Evolutionary conservation across 1,139 yeast species (phyloP), one percentile per base, ranked within the genome.

Genomic region (Blastobotrys proliferans): DNA sequence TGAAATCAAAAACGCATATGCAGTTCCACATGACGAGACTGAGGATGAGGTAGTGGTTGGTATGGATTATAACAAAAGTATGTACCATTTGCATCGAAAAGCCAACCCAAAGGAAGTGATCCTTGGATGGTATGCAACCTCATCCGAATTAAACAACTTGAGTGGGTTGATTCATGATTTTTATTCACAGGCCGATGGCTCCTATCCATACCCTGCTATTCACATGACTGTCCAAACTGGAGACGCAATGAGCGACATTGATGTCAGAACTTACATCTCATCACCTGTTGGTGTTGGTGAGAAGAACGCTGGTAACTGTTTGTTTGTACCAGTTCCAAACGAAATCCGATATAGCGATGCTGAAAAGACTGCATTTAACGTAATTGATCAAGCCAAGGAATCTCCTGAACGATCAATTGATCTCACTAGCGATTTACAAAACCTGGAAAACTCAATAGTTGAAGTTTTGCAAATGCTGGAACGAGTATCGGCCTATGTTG

Each of bases 41-140:
- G 90, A 84, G 27, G 85, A 84, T 35, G 76, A 74, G 54, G 77
- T 83, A 51, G 77, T 81, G 53, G 82, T 86, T 52, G 90, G 81
- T 57, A 80, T 86, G 53, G 92, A 83, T 58, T 81, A 79, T 58
- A 85, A 83, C 69, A 80, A 81, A 61, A 67, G 79, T 31, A 76
- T 84, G 66, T 83, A 73, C 64, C 82, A 79, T 56, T 70, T 87
- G 59, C 81, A 84, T 66, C 83, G 82, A 66, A 79, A 79, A 60
- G 81, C 94, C 29, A 83, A 81, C 63, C 92, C 94, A 45, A 83
- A 83, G 61, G 86, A 82, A 55, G 73, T 75, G 40, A 84, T 87
- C 44, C 74, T 87, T 46, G 96, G 96, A 45, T 87, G 96, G 96
- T 86, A 84, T 64, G 84, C 94, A 41, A 81, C 90, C 27, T 68